Evolutionary conservation across 2,329 filamentous ascomycete genomes (phyloP), one percentile per base, ranked within the genome.

Genomic region (Fusarium robinianum): DNA sequence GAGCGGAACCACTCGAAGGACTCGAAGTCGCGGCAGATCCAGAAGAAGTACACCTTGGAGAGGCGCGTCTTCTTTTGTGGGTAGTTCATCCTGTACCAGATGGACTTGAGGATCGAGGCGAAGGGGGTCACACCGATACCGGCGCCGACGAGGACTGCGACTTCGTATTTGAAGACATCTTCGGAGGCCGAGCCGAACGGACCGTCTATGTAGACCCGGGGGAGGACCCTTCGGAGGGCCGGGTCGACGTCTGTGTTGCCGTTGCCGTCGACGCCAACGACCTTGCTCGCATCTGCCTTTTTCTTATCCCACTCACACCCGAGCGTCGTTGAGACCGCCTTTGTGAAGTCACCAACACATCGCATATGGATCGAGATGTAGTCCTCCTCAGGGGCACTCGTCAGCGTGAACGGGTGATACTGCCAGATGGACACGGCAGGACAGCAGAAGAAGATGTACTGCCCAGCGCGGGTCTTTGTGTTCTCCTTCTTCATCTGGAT

Each of bases 41-140:
- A 94, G 79, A 94, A 90, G 75, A 94, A 94, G 74, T 94, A 95
- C 16, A 95, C 88, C 69, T 94, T 95, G 62, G 84, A 79, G 29
- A 95, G 77, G 4, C 87, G 78, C 3, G 87, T 91, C 72, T 86
- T 87, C 68, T 85, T 81, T 66, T 88, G 84, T 3, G 87, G 86
- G 70, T 89, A 91, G 76, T 90, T 92, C 85, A 92, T 90, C 35
- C 88, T 83, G 74, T 94, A 95, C 89, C 89, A 95, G 70, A 95
- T 92, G 39, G 86, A 90, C 76, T 95, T 95, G 63, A 92, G 78
- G 58, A 92, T 91, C 0, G 87, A 90, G 9, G 88, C 88, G 70
- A 90, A 92, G 1, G 88, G 88, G n/a, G 88, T 92, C 9, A 91
- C 87, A 55, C 88, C 88, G 53, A 92, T 92, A 67, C 88, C 88